Conservation (phyloP, 1,284 basidiomycete genomes). For the Exobasidium cylindrosporum region DNA sequence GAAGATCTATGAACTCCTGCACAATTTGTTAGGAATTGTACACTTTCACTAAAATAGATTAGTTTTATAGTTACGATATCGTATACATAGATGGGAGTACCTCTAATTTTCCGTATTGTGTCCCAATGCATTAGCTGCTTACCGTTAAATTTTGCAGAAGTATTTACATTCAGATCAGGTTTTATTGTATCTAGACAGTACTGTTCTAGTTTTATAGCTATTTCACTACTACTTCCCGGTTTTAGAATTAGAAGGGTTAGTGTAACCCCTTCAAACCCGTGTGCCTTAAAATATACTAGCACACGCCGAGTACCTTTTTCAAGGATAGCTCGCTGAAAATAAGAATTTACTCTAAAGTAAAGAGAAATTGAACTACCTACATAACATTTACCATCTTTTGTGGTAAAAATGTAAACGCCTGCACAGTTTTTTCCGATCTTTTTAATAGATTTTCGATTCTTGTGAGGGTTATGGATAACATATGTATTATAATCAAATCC, state of each 20-base stretch:
- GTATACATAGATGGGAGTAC: slow-evolving; percentile 11
- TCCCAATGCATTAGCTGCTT: too few species aligned
- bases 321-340: slow-evolving; percentile 18
- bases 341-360: slow-evolving; percentile 15
- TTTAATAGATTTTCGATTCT: slow-evolving; percentile 14
- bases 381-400: slow-evolving; percentile 15
- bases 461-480: neutral
- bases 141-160: slow-evolving; percentile 10
- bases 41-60: slow-evolving; percentile 17
- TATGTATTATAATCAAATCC: too few species aligned
- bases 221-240: slow-evolving; percentile 13
- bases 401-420: slow-evolving; percentile 20
- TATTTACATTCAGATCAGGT: slow-evolving; percentile 17
- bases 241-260: slow-evolving; percentile 17
- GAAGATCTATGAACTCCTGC: slow-evolving; percentile 21
- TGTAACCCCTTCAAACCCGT: neutral
- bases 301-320: slow-evolving; percentile 11
- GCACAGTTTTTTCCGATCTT: slow-evolving; percentile 17
- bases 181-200: slow-evolving; percentile 19
- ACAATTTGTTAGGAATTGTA: slow-evolving; percentile 19
- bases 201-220: slow-evolving; percentile 19
- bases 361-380: slow-evolving; percentile 20
- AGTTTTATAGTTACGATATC: slow-evolving; percentile 17
- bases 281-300: neutral
- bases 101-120: neutral